A percentile compares a stretch with the other conserved stretches of the same genome.
phyloP scores from a whole-genome alignment of 371 early-diverging fungal genomes.

The Apophysomyces trapeziformis region DNA sequence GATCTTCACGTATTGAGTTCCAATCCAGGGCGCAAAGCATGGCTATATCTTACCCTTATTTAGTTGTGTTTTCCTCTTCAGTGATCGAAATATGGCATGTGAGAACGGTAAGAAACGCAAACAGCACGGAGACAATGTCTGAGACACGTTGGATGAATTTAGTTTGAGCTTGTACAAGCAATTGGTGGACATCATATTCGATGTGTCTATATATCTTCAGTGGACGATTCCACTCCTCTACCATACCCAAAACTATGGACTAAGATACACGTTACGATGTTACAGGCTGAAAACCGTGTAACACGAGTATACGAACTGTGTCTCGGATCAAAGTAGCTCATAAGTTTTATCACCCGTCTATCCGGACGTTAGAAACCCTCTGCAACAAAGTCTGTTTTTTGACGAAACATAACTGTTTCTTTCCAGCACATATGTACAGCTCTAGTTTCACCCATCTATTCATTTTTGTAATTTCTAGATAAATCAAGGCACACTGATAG shows the following conservation, averaged over 20 bases:
- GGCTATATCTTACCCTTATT: conserved; percentile 31
- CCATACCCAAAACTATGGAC: background rate
- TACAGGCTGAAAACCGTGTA: conserved; percentile 24
- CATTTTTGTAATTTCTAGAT: too few species aligned
- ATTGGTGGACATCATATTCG: conserved; percentile 20
- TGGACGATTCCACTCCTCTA: conserved; percentile 7
- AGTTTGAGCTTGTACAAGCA: conserved; percentile 24
- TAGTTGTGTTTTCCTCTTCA: conserved; percentile 36
- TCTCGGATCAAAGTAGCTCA: background rate
- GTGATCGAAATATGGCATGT: conserved; percentile 44
- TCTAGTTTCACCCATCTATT: too few species aligned
- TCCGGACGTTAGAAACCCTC: background rate
- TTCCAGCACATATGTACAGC: too few species aligned
- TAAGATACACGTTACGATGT: conserved; percentile 18
- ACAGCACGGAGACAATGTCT: background rate
- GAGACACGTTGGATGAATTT: background rate
- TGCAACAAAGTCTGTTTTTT: background rate
- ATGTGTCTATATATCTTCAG: conserved; percentile 15
- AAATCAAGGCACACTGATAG: too few species aligned
- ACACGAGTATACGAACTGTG: conserved; percentile 17
- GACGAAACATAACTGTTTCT: too few species aligned
- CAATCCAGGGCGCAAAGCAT: conserved; percentile 27
- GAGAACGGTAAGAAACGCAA: conserved; percentile 34
- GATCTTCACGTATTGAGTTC: conserved; percentile 25
- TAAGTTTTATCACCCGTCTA: too few species aligned